Evolutionary conservation across 176 grass and related monocot species (phyloP), one percentile per base, ranked within the genome.

Genomic region (Secale cereale): DNA sequence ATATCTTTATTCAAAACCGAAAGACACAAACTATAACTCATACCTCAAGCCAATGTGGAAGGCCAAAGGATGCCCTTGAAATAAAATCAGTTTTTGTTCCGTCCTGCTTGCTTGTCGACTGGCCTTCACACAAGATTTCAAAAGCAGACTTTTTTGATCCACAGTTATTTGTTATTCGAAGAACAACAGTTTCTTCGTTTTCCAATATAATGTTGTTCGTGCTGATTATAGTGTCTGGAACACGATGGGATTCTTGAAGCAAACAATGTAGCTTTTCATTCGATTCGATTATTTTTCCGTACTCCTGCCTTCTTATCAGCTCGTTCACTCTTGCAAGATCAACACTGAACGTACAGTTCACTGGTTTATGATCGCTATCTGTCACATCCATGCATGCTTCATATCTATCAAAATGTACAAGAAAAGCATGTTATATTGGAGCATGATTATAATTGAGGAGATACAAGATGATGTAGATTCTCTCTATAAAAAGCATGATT

Each of bases 321-420:
- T 95, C 87, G 85, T 98, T 91, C 31, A 88, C 79, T 80, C 88
- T 92, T 81, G 93, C 91, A 90, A 98, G 95, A 78, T 94, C 96
- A 83, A 94, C 87, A 83, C 62, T 93, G 76, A 98, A 95, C 78
- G 52, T 93, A 85, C 96, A 98, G 57, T 88, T 93, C 78, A 98
- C 96, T 39, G 96, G 96, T 84, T 98, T 98, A 92, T 98, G 96
- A 82, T 98, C 96, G 85, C 96, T 98, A 57, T 98, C 93, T 45
- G 68, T 94, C 75, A 92, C 91, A 85, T 95, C 87, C 96, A 98
- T 94, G 84, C 96, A 98, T 80, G 96, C 91, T 80, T 95, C 93
- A 10, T 98, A 98, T 76, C 96, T 98, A 77, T 2, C 48, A 86
- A 85, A 76, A 74, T 29, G 83, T 78, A 57, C 26, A 78, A 54